Percentiles rank a stretch among this genome's conserved stretches.
phyloP scores from a whole-genome alignment of 164 flowering plant species.

The Platanus orientalis region DNA sequence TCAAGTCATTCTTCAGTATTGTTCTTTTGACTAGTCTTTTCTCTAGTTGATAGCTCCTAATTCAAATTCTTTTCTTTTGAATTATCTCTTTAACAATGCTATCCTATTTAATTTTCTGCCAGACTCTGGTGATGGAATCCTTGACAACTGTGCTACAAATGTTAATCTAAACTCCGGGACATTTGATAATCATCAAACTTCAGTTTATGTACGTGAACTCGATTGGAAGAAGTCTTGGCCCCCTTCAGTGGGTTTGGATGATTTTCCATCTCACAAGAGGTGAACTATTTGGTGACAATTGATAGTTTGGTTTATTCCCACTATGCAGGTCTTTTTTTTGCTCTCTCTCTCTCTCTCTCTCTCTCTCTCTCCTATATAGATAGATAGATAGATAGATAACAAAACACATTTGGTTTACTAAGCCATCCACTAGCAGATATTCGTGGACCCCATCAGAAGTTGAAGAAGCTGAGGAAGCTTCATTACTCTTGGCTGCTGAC shows the following conservation, averaged over 20 bases:
- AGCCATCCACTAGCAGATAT: slow-evolving; percentile 29
- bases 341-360: not conserved
- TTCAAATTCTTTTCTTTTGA: not conserved
- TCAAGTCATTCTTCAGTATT: not conserved
- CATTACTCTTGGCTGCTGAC: slow-evolving; percentile 89
- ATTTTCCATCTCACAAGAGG: slow-evolving; percentile 29
- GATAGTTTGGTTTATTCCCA: not conserved
- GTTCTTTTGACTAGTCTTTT: not conserved
- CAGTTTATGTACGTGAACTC: slow-evolving; percentile 75
- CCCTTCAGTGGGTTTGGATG: slow-evolving; percentile 25
- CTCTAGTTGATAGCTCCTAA: not conserved
- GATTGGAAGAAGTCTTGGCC: slow-evolving; percentile 82
- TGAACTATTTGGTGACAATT: slow-evolving; percentile 16
- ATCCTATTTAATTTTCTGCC: slow-evolving; percentile 17
- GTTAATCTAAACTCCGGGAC: slow-evolving; percentile 50
- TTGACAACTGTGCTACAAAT: slow-evolving; percentile 69
- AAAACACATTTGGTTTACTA: not conserved
- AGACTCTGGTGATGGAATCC: slow-evolving; percentile 65
- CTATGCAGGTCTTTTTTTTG: not conserved
- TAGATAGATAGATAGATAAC: not conserved
- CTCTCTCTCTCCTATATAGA: not conserved
- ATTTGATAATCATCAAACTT: slow-evolving; percentile 27
- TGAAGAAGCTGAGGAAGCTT: slow-evolving; percentile 56
- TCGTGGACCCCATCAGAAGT: slow-evolving; percentile 63
- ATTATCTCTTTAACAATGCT: not conserved